phyloP scores from a whole-genome alignment of 2,329 filamentous ascomycete genomes.

The Seiridium unicorne region DNA sequence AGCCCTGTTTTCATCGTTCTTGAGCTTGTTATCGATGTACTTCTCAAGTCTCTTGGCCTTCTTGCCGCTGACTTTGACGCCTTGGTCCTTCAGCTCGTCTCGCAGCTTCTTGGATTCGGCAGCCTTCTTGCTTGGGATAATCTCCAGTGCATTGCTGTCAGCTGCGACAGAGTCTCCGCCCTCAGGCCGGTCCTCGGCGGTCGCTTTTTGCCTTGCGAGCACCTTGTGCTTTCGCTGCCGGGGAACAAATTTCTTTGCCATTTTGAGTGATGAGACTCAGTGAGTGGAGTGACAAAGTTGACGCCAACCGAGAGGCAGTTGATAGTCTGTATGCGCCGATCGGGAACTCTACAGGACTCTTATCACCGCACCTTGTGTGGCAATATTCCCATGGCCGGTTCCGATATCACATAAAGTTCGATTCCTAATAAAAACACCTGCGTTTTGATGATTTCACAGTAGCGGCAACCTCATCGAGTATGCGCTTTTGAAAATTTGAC shows the following conservation, averaged over 20 bases:
- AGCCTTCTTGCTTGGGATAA: constrained; percentile 46
- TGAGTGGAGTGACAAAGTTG: not conserved
- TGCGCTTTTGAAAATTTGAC: constrained; percentile 26
- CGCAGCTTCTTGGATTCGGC: constrained; percentile 56
- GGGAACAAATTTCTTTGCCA: constrained; percentile 59
- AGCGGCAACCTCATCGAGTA: not conserved
- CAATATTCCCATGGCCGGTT: no score
- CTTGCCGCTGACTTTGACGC: constrained; percentile 58
- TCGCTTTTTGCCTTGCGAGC: constrained; percentile 50
- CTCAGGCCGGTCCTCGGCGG: constrained; percentile 34
- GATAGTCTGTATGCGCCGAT: no score
- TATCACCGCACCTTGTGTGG: no score
- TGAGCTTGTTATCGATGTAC: constrained; percentile 83
- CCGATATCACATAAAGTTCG: no score
- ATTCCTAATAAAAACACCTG: no score
- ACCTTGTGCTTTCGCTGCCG: constrained; percentile 68
- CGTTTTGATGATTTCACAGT: not conserved
- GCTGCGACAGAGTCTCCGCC: constrained; percentile 23
- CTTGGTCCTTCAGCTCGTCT: constrained; percentile 50
- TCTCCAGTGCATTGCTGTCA: constrained; percentile 56
- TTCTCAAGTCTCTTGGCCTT: constrained; percentile 68
- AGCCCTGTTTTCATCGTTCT: constrained; percentile 86
- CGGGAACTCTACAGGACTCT: no score
- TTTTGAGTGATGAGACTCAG: constrained; percentile 23
- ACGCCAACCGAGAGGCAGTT: not conserved